A percentile compares a stretch with the other conserved stretches of the same genome.
These are phyloP conservation scores for Pythium biforme DNA, from an alignment of 352 stramenopile species.

Conservation along the genomic window DNA sequence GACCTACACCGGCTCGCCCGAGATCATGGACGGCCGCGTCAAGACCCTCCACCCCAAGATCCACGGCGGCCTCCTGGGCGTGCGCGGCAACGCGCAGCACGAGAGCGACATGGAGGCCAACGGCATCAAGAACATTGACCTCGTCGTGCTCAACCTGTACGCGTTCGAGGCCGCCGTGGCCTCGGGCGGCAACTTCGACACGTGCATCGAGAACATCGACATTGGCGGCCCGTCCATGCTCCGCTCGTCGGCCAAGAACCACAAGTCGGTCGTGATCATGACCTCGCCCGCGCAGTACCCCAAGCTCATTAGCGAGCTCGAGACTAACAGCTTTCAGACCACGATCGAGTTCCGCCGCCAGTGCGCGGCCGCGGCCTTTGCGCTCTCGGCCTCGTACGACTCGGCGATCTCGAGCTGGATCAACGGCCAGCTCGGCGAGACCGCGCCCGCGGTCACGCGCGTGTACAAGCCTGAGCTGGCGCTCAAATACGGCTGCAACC, in stretches of 20 bases:
- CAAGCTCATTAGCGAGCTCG: constrained; percentile 91
- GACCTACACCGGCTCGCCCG: constrained; percentile 96
- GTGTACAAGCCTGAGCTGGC: constrained; percentile 95
- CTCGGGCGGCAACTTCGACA: constrained; percentile 92
- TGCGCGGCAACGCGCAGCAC: constrained; percentile 96
- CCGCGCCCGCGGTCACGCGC: constrained; percentile 80
- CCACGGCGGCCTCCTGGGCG: constrained; percentile 97
- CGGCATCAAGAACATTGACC: constrained; percentile 97
- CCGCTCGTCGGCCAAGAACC: constrained; percentile 99
- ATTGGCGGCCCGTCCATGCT: constrained; percentile 99
- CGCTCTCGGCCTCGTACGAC: constrained; percentile 93
- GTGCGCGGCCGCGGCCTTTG: constrained; percentile 80
- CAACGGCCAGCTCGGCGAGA: constrained; percentile 85
- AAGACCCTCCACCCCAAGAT: constrained; percentile 99
- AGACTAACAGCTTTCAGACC: constrained; percentile 91
- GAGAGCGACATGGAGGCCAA: constrained; percentile 96
- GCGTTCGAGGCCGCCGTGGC: constrained; percentile 98
- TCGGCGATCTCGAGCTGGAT: constrained; percentile 97
- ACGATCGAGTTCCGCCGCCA: constrained; percentile 85
- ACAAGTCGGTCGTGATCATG: constrained; percentile 98
- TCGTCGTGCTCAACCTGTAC: constrained; percentile 99
- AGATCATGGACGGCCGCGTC: constrained; percentile 99
- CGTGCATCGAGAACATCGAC: constrained; percentile 99
- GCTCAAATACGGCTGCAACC: constrained; percentile 98
- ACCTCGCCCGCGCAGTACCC: constrained; percentile 96